Percentiles rank a stretch among this genome's conserved stretches.
Conservation (phyloP, 2,329 filamentous ascomycete genomes). For the Aspergillus floridensis region DNA sequence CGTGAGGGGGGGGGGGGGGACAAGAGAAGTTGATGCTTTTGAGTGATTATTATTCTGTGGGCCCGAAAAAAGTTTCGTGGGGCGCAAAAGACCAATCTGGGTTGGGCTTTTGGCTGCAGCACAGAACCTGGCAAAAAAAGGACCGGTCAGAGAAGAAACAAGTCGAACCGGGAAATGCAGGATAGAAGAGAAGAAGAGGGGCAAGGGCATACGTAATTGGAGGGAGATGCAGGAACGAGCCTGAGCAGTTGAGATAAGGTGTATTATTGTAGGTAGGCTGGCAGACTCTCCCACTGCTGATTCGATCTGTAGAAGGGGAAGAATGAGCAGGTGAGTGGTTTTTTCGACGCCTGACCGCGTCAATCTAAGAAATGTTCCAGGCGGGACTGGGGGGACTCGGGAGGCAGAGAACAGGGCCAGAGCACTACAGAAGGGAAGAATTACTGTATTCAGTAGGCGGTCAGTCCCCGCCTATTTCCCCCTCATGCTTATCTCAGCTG, state of each 20-base stretch:
- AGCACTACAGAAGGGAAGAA: not conserved
- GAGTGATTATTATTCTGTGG: constrained; percentile 16
- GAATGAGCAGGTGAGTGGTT: not conserved
- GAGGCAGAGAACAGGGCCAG: not conserved
- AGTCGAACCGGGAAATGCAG: not conserved
- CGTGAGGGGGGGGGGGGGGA: constrained; percentile 13
- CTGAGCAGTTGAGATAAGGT: not conserved
- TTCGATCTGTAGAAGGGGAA: too few species aligned
- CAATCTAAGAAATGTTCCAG: not conserved
- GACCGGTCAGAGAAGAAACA: not conserved
- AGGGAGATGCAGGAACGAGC: constrained; percentile 4
- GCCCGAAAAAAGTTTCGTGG: constrained; percentile 14
- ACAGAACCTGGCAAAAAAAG: constrained; percentile 3
- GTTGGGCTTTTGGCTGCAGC: constrained; percentile 6
- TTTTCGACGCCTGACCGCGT: not conserved
- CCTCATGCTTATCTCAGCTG: not conserved
- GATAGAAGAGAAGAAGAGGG: not conserved
- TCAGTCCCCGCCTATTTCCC: not conserved
- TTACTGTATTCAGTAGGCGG: not conserved
- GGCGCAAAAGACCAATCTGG: constrained; percentile 5
- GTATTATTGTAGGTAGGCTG: not conserved
- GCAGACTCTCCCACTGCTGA: too few species aligned
- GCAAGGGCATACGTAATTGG: not conserved
- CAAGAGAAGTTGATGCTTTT: constrained; percentile 5
- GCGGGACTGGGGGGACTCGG: too few species aligned